Conservation (phyloP, 306 rosid species). For the Cucurbita ficifolia region DNA sequence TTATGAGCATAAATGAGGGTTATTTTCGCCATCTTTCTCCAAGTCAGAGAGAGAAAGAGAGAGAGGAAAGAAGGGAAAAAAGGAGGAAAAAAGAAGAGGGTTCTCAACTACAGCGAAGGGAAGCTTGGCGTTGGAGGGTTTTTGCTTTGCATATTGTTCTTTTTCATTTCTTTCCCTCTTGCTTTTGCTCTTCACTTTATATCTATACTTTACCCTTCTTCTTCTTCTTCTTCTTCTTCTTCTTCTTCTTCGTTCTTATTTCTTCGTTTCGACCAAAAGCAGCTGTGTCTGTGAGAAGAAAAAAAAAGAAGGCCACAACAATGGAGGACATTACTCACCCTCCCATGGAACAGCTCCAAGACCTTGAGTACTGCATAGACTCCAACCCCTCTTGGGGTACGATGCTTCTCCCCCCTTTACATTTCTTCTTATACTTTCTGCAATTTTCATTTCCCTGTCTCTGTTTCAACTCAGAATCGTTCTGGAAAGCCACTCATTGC, state of each 20-base stretch:
- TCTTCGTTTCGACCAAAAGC: neutral
- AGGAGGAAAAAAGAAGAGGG: slow-evolving; percentile 10
- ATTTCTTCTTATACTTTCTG: neutral
- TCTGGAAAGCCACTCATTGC: neutral
- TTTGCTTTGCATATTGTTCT: slow-evolving; percentile 32
- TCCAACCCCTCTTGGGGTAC: slow-evolving; percentile 99
- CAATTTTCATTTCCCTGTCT: neutral
- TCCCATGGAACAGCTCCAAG: slow-evolving; percentile 98
- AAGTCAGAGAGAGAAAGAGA: neutral
- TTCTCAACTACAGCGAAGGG: slow-evolving; percentile 15
- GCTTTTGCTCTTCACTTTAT: slow-evolving; percentile 39
- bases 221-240: slow-evolving; percentile 31
- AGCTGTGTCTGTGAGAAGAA: slow-evolving; percentile 8
- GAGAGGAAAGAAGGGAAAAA: neutral
- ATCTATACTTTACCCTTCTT: slow-evolving; percentile 42
- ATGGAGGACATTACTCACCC: slow-evolving; percentile 92
- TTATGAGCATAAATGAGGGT: slow-evolving; percentile 8
- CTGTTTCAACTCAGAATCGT: neutral
- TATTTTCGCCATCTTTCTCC: neutral
- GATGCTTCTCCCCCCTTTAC: neutral
- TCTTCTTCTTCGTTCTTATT: slow-evolving; percentile 22
- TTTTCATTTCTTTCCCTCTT: slow-evolving; percentile 7
- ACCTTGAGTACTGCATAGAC: slow-evolving; percentile 97
- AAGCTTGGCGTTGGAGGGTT: slow-evolving; percentile 16
- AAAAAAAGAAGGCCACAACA: slow-evolving; percentile 18